Evolutionary conservation across 108 stramenopile genomes (phyloP), one percentile per base, ranked within the genome.

Genomic region (Thalassiosira profunda): DNA sequence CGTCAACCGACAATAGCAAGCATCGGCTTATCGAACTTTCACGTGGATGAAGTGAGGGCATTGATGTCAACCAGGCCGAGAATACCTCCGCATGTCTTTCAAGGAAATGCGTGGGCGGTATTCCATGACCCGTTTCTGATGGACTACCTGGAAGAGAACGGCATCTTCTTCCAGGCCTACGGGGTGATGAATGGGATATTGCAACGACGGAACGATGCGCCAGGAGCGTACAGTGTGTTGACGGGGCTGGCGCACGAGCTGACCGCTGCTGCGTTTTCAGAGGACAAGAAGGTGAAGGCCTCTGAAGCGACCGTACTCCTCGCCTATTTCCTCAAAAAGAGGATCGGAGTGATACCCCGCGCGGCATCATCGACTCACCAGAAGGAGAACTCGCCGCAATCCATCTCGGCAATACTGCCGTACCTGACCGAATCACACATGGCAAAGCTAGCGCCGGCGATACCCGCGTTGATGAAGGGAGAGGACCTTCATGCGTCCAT

Each of bases 1-100:
- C 34, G 46, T 3, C 37, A 38, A 41, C 72, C 71, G 34, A 48
- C 54, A 4, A 79, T 95, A 25, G 82, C 70, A 14, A 87, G 87
- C 43, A 95, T 95, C 41, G 94, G 94, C 2, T 86, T 95, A 23
- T 90, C 90, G 36, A 95, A 95, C 65, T 95, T 95, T 61, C 81
- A 87, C 7, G 15, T 82, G 20, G 70, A 89, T 7, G 94, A 95
- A 51, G 45, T 93, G 51, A 80, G 76, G 33, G 73, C 61, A 15
- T 59, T 95, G 28, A n/a, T n/a, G n/a, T n/a, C n/a, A n/a, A n/a
- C n/a, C n/a, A n/a, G n/a, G n/a, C n/a, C n/a, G n/a, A n/a, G n/a
- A n/a, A 37, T 60, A n/a, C 53, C 56, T 29, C 94, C 94, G 1
- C 86, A 90, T 37, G 44, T 95, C 0, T 42, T 86, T 33, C 89